phyloP scores from a whole-genome alignment of 305 asterid genomes.

The Ajuga reptans region DNA sequence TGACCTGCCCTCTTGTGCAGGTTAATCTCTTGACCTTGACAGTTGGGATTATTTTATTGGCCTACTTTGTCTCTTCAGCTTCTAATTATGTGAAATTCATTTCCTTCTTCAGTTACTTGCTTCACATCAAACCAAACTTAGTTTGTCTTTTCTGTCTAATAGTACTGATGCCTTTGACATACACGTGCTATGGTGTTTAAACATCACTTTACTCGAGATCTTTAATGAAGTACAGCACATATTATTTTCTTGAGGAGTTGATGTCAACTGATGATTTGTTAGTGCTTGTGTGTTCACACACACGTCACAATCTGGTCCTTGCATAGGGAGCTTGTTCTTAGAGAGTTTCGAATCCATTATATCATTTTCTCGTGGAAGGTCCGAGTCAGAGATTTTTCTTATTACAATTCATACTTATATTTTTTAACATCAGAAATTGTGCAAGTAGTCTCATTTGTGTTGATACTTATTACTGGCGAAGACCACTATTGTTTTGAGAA shows the following conservation, averaged over 20 bases:
- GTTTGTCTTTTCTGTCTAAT: not conserved
- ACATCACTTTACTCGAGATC: not conserved
- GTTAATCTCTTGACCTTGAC: conserved; percentile 29
- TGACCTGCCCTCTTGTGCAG: conserved; percentile 85
- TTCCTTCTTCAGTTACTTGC: not conserved
- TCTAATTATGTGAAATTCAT: not conserved
- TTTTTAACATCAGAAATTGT: not conserved
- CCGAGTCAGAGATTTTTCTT: not conserved
- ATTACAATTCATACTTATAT: not conserved
- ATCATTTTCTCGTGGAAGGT: conserved; percentile 5
- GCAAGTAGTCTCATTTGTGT: not conserved
- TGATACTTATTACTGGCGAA: not conserved
- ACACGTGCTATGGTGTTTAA: not conserved
- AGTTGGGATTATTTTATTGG: not conserved
- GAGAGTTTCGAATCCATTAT: not conserved
- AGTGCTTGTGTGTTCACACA: not conserved
- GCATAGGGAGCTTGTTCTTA: not conserved
- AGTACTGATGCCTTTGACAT: conserved; percentile 9
- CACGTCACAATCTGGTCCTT: conserved; percentile 6
- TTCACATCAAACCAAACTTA: not conserved
- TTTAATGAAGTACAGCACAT: not conserved
- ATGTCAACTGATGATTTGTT: not conserved
- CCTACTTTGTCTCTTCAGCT: not conserved
- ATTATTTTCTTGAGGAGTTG: not conserved
- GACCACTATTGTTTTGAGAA: not conserved